Conservation (phyloP, 1,284 basidiomycete genomes). For the Lignosus rhinocerotis region DNA sequence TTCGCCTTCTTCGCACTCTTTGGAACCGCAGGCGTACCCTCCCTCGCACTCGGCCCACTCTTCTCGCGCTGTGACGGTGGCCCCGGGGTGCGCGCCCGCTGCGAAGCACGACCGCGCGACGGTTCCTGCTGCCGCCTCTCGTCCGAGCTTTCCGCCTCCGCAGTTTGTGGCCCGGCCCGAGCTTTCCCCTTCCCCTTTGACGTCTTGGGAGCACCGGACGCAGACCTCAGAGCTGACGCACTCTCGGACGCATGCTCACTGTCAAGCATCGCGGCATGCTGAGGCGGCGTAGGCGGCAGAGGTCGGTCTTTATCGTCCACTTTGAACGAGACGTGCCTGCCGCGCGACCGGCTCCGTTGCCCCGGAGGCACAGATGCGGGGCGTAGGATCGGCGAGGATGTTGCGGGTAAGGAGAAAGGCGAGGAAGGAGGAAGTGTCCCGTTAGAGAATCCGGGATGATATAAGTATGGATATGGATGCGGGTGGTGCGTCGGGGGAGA, state of each 20-base stretch:
- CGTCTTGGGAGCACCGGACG: neutral
- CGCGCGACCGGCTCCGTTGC: conserved; percentile 30
- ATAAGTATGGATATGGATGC: conserved; percentile 40
- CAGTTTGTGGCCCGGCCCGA: conserved; percentile 12
- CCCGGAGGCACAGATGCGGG: conserved; percentile 20
- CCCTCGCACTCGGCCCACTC: conserved; percentile 10
- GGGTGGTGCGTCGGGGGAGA: conserved; percentile 42
- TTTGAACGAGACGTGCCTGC: conserved; percentile 35
- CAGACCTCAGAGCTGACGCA: neutral
- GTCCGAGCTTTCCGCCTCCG: conserved; percentile 8
- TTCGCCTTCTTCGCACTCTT: neutral
- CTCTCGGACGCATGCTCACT: neutral
- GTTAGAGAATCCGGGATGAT: conserved; percentile 42
- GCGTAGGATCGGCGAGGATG: conserved; percentile 20
- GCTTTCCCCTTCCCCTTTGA: conserved; percentile 22
- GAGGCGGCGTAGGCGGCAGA: conserved; percentile 11
- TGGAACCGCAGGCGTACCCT: neutral
- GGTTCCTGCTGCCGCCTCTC: neutral
- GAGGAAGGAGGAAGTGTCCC: conserved; percentile 50
- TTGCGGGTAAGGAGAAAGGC: conserved; percentile 34
- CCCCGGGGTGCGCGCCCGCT: conserved; percentile 30
- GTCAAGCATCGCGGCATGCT: neutral
- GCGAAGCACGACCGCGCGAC: conserved; percentile 8
- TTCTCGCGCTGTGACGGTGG: conserved; percentile 25
- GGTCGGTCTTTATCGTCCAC: conserved; percentile 27